Percentiles rank a stretch among this genome's conserved stretches.
Evolutionary conservation across 352 stramenopile species (phyloP).

Genomic region (Pythium diclinum): DNA sequence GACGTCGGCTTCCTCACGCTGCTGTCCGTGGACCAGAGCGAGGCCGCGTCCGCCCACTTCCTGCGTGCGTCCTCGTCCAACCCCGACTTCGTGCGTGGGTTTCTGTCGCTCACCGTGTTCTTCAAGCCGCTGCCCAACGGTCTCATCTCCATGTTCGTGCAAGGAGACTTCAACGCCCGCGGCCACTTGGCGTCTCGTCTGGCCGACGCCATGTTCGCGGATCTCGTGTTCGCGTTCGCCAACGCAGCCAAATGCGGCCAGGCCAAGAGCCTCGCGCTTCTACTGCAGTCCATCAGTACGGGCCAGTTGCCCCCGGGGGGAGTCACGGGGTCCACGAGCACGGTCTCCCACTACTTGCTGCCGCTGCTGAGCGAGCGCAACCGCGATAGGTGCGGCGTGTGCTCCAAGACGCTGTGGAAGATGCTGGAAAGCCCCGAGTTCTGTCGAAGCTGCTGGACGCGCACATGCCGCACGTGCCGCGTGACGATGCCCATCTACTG

Average conservation of each 20-base stretch:
- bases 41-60: conserved; percentile 4
- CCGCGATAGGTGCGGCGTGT: conserved; percentile 52
- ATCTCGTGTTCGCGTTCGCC: conserved; percentile 54
- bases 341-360: conserved; percentile 17
- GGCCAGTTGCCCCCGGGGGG: conserved; percentile 18
- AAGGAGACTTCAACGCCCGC: conserved; percentile 61
- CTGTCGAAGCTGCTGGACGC: conserved; percentile 65
- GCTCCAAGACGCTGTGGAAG: conserved; percentile 67
- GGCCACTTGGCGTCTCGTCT: conserved; percentile 52
- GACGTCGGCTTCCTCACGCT: conserved; percentile 68
- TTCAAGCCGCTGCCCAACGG: conserved; percentile 61
- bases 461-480: conserved; percentile 59
- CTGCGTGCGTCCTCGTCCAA: conserved; percentile 9
- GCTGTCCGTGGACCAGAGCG: conserved; percentile 55
- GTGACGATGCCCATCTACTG: conserved; percentile 77
- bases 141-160: conserved; percentile 61
- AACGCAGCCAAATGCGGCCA: conserved; percentile 65
- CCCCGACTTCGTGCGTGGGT: conserved; percentile 49
- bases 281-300: conserved; percentile 40
- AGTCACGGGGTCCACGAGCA: conserved; percentile 5
- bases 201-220: conserved; percentile 53
- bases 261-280: conserved; percentile 67
- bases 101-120: conserved; percentile 57
- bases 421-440: conserved; percentile 34
- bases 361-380: conserved; percentile 23